Evolutionary conservation across 1,284 basidiomycete species (phyloP).

Genomic region (Pyrrhoderma lamaoense): DNA sequence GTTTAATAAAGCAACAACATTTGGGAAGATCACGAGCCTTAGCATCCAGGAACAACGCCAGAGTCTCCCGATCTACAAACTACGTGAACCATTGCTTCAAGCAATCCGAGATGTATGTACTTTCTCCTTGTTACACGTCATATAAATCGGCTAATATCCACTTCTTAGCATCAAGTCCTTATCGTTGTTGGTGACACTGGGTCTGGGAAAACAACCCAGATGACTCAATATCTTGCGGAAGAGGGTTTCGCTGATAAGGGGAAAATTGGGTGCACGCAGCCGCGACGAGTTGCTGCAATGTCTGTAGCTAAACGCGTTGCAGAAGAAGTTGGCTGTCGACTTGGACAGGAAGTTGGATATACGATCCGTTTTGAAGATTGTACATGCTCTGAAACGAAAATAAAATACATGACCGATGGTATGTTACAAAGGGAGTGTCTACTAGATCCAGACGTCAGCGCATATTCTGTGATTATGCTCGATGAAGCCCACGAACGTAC

Average conservation of each 20-base stretch:
- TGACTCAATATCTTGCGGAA: slow-evolving; percentile 91
- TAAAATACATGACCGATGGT: slow-evolving; percentile 99
- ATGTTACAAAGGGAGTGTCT: slow-evolving; percentile 97
- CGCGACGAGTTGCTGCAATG: slow-evolving; percentile 97
- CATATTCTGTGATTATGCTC: slow-evolving; percentile 95
- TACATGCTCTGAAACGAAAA: slow-evolving; percentile 93
- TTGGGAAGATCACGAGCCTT: slow-evolving; percentile 84
- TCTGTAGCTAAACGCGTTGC: slow-evolving; percentile 99
- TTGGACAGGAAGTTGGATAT: slow-evolving; percentile 97
- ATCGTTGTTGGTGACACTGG: slow-evolving; percentile 93
- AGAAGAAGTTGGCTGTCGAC: slow-evolving; percentile 94
- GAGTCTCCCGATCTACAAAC: slow-evolving; percentile 91
- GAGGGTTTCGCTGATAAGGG: slow-evolving; percentile 82
- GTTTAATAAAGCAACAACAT: slow-evolving; percentile 96
- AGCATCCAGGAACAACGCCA: slow-evolving; percentile 93
- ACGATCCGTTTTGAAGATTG: slow-evolving; percentile 99
- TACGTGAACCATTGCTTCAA: slow-evolving; percentile 86
- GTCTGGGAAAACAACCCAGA: slow-evolving; percentile 90
- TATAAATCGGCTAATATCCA: slow-evolving; percentile 22
- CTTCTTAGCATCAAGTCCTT: slow-evolving; percentile 85
- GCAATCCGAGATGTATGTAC: slow-evolving; percentile 81
- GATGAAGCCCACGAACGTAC: slow-evolving; percentile 99
- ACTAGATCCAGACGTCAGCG: slow-evolving; percentile 88
- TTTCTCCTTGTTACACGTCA: slow-evolving; percentile 2
- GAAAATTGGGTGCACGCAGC: slow-evolving; percentile 95